Evolutionary conservation across 805 yeast species (phyloP).

Genomic region (Metschnikowia rubicola): DNA sequence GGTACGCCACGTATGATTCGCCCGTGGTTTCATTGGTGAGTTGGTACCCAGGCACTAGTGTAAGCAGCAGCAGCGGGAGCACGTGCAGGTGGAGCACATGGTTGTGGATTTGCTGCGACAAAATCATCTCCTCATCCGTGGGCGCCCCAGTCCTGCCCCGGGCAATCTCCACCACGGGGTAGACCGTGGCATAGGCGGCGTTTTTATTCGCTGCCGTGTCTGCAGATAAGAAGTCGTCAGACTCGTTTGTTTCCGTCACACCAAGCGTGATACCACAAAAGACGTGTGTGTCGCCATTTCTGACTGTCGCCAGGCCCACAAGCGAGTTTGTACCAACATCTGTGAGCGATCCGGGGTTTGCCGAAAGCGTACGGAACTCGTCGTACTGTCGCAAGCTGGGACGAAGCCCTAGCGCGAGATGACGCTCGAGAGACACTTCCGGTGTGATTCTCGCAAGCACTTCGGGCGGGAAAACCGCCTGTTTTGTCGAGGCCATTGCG

Average conservation of each 20-base stretch:
- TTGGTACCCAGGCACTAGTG: slow-evolving; percentile 17
- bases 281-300: slow-evolving; percentile 68
- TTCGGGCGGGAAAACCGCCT: slow-evolving; percentile 69
- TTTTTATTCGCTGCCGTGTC: slow-evolving; percentile 13
- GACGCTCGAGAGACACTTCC: slow-evolving; percentile 76
- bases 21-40: slow-evolving; percentile 16
- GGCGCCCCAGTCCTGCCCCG: slow-evolving; percentile 80
- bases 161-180: slow-evolving; percentile 72
- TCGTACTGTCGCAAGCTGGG: slow-evolving; percentile 68
- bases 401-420: slow-evolving; percentile 68
- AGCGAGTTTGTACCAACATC: slow-evolving; percentile 31
- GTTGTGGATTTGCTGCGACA: slow-evolving; percentile 65
- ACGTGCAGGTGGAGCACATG: slow-evolving; percentile 55
- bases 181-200: slow-evolving; percentile 39
- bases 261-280: slow-evolving; percentile 72
- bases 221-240: slow-evolving; percentile 25
- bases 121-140: slow-evolving; percentile 77
- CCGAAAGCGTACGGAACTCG: slow-evolving; percentile 62
- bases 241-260: slow-evolving; percentile 49
- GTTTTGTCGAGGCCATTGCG: slow-evolving; percentile 8
- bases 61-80: slow-evolving; percentile 29
- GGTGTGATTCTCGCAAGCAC: slow-evolving; percentile 84
- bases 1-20: slow-evolving; percentile 39
- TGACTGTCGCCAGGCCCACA: slow-evolving; percentile 67
- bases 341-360: slow-evolving; percentile 36